Conservation (phyloP, 2,329 filamentous ascomycete species). For the Ophiostoma ips region DNA sequence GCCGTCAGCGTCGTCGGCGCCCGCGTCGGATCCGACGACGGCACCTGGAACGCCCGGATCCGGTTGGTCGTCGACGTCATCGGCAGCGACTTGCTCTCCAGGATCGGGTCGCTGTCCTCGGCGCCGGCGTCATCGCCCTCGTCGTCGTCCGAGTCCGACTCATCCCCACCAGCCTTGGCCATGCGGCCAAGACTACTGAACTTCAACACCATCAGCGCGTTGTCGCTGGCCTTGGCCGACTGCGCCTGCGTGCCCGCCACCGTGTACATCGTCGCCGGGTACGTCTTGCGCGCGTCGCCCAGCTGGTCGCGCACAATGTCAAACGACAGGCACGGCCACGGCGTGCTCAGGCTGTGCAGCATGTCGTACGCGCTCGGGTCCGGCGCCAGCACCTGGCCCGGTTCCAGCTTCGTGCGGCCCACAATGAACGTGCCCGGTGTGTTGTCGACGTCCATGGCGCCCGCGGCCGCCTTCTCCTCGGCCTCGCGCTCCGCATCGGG, state of each 20-base stretch:
- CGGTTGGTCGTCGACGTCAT: constrained; percentile 83
- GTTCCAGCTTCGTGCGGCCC: constrained; percentile 78
- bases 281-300: constrained; percentile 81
- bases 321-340: constrained; percentile 95
- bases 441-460: constrained; percentile 76
- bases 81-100: constrained; percentile 84
- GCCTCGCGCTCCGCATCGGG: constrained; percentile 87
- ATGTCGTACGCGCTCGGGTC: constrained; percentile 95
- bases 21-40: constrained; percentile 51
- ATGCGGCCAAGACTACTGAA: constrained; percentile 83
- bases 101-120: constrained; percentile 72
- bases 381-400: constrained; percentile 79
- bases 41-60: constrained; percentile 73
- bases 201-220: constrained; percentile 92
- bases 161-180: constrained; percentile 41
- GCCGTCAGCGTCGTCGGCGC: constrained; percentile 76
- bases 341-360: constrained; percentile 85
- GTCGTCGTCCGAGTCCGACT: constrained; percentile 51
- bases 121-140: constrained; percentile 53
- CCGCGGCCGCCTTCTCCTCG: constrained; percentile 55
- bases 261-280: constrained; percentile 88
- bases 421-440: constrained; percentile 82
- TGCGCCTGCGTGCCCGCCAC: constrained; percentile 93
- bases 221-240: constrained; percentile 59
- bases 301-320: constrained; percentile 78